These are phyloP conservation scores for Hanseniaspora singularis DNA, from an alignment of 805 yeast species.

Conservation along the genomic window DNA sequence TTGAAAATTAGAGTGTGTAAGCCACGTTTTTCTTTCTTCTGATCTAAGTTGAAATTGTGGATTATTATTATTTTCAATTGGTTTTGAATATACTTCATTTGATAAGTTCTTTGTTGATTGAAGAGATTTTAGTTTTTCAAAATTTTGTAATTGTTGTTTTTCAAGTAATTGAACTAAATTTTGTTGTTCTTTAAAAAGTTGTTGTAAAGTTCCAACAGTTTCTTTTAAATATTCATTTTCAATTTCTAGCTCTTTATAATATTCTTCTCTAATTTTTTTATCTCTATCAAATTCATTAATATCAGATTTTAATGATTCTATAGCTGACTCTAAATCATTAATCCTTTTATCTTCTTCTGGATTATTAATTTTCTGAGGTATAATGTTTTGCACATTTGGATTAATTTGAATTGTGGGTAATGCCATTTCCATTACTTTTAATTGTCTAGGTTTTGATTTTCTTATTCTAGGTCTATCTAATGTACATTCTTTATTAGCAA, in stretches of 20 bases:
- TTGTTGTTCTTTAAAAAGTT: constrained; percentile 12
- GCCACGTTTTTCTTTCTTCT: constrained; percentile 12
- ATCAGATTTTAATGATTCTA: background rate
- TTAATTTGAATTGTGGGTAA: background rate
- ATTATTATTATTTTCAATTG: background rate
- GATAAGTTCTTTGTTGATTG: background rate
- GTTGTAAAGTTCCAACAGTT: constrained; percentile 4
- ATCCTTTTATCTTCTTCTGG: background rate
- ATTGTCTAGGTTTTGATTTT: constrained; percentile 17
- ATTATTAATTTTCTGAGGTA: background rate
- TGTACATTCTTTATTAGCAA: constrained; percentile 17
- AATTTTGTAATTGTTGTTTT: constrained; percentile 11
- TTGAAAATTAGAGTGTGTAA: background rate
- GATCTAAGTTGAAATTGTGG: constrained; percentile 6
- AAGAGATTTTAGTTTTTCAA: constrained; percentile 4
- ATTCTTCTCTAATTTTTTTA: constrained; percentile 7
- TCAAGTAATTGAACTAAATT: constrained; percentile 13
- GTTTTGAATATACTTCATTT: background rate
- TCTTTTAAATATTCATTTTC: constrained; percentile 13
- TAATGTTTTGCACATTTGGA: background rate
- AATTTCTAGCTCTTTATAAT: constrained; percentile 9
- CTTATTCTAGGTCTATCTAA: constrained; percentile 15
- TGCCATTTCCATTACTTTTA: constrained; percentile 14
- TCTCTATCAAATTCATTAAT: constrained; percentile 16
- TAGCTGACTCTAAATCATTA: background rate